Evolutionary conservation across 1,139 yeast genomes (phyloP), one percentile per base, ranked within the genome.

Genomic region (Suhomyces taliae): DNA sequence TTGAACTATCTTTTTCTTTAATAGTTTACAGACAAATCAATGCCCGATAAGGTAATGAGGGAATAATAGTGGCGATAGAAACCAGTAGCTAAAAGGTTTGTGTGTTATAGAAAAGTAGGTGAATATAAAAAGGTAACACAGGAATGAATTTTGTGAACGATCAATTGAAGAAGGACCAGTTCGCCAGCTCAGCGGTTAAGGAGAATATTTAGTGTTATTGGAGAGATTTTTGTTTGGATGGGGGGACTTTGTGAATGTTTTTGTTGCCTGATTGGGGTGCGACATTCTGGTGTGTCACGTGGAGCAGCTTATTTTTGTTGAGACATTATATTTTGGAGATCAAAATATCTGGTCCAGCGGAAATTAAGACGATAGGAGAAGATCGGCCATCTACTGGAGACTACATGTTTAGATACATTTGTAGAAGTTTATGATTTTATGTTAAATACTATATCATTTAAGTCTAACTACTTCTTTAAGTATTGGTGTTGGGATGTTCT

Each of bases 261-360:
- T 44, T 40, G 37, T 46, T 46, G 43, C 49, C 49, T 40, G 38
- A 43, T 46, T 38, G 35, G 49, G 48, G 44, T 12, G 46, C 39
- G 44, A 29, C 37, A 29, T 29, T 29, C 11, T 29, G 35, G 36
- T 27, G 40, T 12, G 33, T 45, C 24, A 19, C 24, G 24, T 19
- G 24, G 42, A 45, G 48, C 39, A 43, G 40, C 24, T 34, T 24
- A 11, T 10, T 10, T 36, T 27, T 24, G 29, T 19, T 29, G 32
- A 29, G 32, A 29, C 32, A 29, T 29, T 5, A 11, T 11, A 29
- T 9, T 9, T 2, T 7, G 7, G n/a, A 9, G 9, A 29, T 11
- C 11, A 4, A 29, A 29, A 29, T 9, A 4, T 11, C 32, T 5
- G 32, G 32, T 4, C n/a, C 24, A 6, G 24, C 6, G 24, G 24